These are phyloP conservation scores for Phytophthora hibernalis DNA, from an alignment of 352 stramenopile genomes.

Conservation along the genomic window DNA sequence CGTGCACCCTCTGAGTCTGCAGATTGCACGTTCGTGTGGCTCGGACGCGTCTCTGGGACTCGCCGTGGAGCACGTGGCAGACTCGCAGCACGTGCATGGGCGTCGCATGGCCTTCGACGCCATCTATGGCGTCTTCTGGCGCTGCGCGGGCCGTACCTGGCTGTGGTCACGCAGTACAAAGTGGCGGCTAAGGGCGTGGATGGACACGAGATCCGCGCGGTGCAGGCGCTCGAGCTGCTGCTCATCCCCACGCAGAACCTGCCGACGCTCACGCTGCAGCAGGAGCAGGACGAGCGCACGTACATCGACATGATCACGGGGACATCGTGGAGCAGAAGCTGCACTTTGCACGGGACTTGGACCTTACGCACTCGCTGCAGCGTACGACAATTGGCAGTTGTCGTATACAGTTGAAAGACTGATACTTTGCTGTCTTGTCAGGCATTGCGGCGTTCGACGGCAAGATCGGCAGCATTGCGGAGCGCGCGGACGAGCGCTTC, in stretches of 20 bases:
- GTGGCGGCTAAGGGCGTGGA: conserved; percentile 56
- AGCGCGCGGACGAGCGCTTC: conserved; percentile 91
- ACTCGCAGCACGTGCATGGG: conserved; percentile 72
- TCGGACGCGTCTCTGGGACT: conserved; percentile 51
- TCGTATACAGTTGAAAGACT: conserved; percentile 7
- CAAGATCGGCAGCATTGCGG: conserved; percentile 58
- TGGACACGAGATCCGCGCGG: conserved; percentile 61
- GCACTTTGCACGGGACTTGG: conserved; percentile 79
- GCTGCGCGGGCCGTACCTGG: conserved; percentile 72
- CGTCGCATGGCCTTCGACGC: conserved; percentile 80
- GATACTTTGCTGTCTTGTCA: conserved; percentile 22
- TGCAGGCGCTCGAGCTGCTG: conserved; percentile 69
- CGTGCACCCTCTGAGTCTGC: conserved; percentile 53
- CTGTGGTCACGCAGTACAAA: conserved; percentile 77
- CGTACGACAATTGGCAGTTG: conserved; percentile 45
- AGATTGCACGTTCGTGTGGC: conserved; percentile 47
- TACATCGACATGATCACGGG: conserved; percentile 71
- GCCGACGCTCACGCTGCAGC: conserved; percentile 49
- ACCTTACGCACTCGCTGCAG: conserved; percentile 83
- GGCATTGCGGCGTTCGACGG: conserved; percentile 62
- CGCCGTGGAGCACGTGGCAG: conserved; percentile 63
- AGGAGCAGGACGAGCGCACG: conserved; percentile 65
- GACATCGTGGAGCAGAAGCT: conserved; percentile 67
- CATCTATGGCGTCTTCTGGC: conserved; percentile 81
- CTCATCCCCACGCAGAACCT: conserved; percentile 72